Conservation (phyloP, 495 filamentous ascomycete genomes). For the Lasiosphaeris hirsuta region DNA sequence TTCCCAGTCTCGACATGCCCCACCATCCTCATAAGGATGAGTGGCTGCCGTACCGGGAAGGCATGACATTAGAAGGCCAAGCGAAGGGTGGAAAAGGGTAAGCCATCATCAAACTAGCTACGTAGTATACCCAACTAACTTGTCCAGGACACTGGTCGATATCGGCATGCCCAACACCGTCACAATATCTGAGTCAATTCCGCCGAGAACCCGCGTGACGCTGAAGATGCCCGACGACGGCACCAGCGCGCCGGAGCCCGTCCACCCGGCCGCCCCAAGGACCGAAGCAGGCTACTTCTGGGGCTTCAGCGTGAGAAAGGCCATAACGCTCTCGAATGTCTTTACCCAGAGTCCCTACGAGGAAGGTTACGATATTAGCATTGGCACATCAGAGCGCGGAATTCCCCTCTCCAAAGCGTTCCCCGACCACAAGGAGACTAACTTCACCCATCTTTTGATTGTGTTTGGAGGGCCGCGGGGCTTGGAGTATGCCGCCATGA, state of each 20-base stretch:
- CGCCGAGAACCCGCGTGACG: constrained; percentile 61
- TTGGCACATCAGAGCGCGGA: constrained; percentile 75
- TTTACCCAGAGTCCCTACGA: constrained; percentile 63
- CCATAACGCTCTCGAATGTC: constrained; percentile 56
- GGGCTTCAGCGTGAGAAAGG: constrained; percentile 65
- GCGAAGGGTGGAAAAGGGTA: constrained; percentile 38
- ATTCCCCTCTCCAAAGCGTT: constrained; percentile 45
- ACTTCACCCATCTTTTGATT: constrained; percentile 65
- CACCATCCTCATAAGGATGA: constrained; percentile 65
- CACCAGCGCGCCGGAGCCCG: constrained; percentile 46
- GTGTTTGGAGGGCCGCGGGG: constrained; percentile 72
- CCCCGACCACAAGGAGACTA: constrained; percentile 36
- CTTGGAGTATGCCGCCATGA: constrained; percentile 64
- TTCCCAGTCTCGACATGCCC: constrained; percentile 73
- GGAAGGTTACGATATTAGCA: constrained; percentile 62
- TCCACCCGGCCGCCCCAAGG: constrained; percentile 58
- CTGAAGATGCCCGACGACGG: constrained; percentile 53
- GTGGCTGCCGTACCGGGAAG: constrained; percentile 69
- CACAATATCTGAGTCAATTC: constrained; percentile 51
- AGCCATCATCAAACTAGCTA: neutral
- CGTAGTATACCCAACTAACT: constrained; percentile 1
- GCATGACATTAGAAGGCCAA: constrained; percentile 48
- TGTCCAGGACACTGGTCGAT: constrained; percentile 52
- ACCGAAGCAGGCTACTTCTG: constrained; percentile 71
- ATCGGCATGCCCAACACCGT: constrained; percentile 54